These are phyloP conservation scores for Pichia gijzeniarum DNA, from an alignment of 805 yeast genomes.

Conservation along the genomic window DNA sequence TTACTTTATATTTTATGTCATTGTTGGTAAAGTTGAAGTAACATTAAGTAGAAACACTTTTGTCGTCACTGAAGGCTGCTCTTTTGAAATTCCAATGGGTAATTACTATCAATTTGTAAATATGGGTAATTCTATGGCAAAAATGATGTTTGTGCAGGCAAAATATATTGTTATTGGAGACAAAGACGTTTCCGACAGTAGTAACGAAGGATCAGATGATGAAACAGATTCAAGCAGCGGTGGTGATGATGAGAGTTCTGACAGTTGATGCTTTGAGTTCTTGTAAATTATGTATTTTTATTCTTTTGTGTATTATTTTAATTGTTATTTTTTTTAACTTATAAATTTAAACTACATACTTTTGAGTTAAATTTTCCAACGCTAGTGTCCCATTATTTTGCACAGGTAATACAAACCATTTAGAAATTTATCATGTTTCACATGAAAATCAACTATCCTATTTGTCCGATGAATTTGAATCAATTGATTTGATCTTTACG, in stretches of 20 bases:
- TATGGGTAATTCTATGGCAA: constrained; percentile 49
- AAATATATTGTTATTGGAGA: constrained; percentile 34
- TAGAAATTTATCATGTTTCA: no score
- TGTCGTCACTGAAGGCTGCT: constrained; percentile 62
- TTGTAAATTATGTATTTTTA: background rate
- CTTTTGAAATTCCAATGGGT: constrained; percentile 76
- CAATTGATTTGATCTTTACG: background rate
- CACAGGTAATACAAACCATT: background rate
- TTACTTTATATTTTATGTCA: constrained; percentile 67
- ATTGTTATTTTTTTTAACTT: background rate
- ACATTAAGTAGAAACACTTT: constrained; percentile 53
- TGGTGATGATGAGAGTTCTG: constrained; percentile 2
- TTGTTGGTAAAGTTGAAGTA: constrained; percentile 65
- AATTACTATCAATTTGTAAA: constrained; percentile 66
- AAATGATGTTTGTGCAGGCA: constrained; percentile 71
- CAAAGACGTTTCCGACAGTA: constrained; percentile 24
- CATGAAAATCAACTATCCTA: no score
- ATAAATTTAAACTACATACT: background rate
- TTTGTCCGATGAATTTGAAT: no score
- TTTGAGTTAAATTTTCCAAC: background rate
- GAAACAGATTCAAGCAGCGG: constrained; percentile 17
- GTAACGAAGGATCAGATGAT: constrained; percentile 17
- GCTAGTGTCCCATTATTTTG: background rate
- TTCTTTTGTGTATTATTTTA: background rate
- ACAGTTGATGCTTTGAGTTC: background rate